Conservation (phyloP, 805 yeast genomes). For the Kodamaea lidongshanica region DNA sequence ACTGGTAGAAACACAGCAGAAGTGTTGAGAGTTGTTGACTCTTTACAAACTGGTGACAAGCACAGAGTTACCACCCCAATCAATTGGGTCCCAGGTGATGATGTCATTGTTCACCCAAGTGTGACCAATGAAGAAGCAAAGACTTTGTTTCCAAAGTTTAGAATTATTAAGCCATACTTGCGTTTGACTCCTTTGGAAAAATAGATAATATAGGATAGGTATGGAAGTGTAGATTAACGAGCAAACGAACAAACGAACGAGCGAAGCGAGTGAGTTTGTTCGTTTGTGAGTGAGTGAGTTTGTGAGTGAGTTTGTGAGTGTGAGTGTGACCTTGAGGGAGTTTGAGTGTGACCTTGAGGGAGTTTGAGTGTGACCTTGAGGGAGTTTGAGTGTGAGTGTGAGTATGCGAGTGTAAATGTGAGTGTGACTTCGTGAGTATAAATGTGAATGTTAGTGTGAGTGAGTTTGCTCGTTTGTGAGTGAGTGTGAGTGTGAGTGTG, state of each 20-base stretch:
- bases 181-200: constrained; percentile 50
- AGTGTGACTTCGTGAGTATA: no score
- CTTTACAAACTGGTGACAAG: constrained; percentile 79
- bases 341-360: no score
- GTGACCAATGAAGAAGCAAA: constrained; percentile 65
- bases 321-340: no score
- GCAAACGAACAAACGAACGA: not conserved
- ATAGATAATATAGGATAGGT: constrained; percentile 13
- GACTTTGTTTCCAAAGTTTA: constrained; percentile 80
- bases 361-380: no score
- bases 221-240: not conserved
- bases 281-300: not conserved
- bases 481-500: no score
- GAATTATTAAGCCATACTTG: constrained; percentile 84
- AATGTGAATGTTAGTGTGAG: no score
- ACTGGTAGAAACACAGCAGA: constrained; percentile 93
- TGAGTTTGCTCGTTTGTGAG: no score
- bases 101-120: constrained; percentile 86
- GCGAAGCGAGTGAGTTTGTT: not conserved
- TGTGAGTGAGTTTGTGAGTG: no score
- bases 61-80: constrained; percentile 85
- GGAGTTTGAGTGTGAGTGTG: no score
- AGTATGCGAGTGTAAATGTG: no score
- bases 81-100: constrained; percentile 86
- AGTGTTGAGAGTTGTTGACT: constrained; percentile 84